phyloP scores from a whole-genome alignment of 2,329 filamentous ascomycete genomes.

The Fusarium fracticaudum region DNA sequence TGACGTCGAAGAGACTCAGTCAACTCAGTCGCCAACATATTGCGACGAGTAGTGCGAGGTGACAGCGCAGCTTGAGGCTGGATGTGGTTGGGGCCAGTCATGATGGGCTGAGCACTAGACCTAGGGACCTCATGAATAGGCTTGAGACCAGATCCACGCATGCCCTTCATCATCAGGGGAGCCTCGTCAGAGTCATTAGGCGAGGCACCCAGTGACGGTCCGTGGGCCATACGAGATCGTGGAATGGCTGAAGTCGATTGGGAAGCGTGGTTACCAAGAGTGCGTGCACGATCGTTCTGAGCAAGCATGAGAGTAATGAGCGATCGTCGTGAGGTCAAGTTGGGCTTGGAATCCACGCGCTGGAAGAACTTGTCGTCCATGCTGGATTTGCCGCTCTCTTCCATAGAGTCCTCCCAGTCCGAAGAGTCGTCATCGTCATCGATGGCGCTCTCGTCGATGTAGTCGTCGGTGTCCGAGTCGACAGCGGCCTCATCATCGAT shows the following conservation, averaged over 20 bases:
- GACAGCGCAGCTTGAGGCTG: conserved; percentile 81
- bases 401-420: conserved; percentile 74
- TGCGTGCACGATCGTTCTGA: conserved; percentile 76
- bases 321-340: conserved; percentile 86
- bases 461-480: conserved; percentile 72
- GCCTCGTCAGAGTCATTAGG: conserved; percentile 70
- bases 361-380: conserved; percentile 87
- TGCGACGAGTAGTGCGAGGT: conserved; percentile 88
- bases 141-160: conserved; percentile 59
- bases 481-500: conserved; percentile 65
- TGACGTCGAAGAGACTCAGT: conserved; percentile 93
- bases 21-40: conserved; percentile 95
- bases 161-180: conserved; percentile 71
- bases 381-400: conserved; percentile 85
- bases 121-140: conserved; percentile 72
- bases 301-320: conserved; percentile 89
- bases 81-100: conserved; percentile 72
- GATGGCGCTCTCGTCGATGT: conserved; percentile 85
- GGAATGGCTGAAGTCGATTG: conserved; percentile 75
- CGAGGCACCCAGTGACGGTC: conserved; percentile 57
- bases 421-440: conserved; percentile 73
- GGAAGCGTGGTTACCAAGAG: conserved; percentile 74
- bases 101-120: conserved; percentile 79
- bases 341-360: conserved; percentile 87
- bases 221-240: conserved; percentile 63